Conservation (phyloP, 768 basidiomycete species). For the Tubosaeta sp. region DNA sequence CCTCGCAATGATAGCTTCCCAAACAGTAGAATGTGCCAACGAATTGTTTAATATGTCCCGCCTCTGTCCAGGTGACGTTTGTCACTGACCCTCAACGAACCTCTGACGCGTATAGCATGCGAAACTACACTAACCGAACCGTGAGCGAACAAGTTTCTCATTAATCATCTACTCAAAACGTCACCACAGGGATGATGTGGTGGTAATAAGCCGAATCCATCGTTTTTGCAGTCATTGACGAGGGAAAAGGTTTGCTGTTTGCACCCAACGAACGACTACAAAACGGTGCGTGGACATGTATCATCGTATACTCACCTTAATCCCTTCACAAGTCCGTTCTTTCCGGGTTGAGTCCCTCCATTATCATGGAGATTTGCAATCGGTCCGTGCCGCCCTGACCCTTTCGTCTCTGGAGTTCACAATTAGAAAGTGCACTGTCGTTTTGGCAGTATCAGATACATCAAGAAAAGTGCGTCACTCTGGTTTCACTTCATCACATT, state of each 20-base stretch:
- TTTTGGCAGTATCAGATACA: conserved; percentile 92
- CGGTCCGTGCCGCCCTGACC: conserved; percentile 41
- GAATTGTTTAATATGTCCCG: conserved; percentile 74
- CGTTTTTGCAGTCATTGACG: conserved; percentile 1
- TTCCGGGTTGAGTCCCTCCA: conserved; percentile 72
- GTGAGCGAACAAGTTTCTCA: conserved; percentile 36
- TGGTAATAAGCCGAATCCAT: conserved; percentile 35
- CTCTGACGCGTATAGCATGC: conserved; percentile 50
- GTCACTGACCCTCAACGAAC: background rate
- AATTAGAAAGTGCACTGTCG: conserved; percentile 58
- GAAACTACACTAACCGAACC: conserved; percentile 78
- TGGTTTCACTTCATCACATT: background rate
- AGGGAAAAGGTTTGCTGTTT: conserved; percentile 65
- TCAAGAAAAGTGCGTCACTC: conserved; percentile 63
- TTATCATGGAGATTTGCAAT: conserved; percentile 77
- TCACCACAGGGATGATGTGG: conserved; percentile 46
- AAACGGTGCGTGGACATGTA: conserved; percentile 60
- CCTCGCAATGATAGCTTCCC: background rate
- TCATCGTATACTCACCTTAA: conserved; percentile 1
- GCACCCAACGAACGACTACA: conserved; percentile 87
- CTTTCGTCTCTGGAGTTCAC: conserved; percentile 3
- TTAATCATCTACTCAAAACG: background rate
- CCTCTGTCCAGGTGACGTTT: conserved; percentile 66
- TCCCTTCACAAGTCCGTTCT: conserved; percentile 62
- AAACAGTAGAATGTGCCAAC: conserved; percentile 76